Conservation (phyloP, 345 rosid genomes). For the Pistacia vera region DNA sequence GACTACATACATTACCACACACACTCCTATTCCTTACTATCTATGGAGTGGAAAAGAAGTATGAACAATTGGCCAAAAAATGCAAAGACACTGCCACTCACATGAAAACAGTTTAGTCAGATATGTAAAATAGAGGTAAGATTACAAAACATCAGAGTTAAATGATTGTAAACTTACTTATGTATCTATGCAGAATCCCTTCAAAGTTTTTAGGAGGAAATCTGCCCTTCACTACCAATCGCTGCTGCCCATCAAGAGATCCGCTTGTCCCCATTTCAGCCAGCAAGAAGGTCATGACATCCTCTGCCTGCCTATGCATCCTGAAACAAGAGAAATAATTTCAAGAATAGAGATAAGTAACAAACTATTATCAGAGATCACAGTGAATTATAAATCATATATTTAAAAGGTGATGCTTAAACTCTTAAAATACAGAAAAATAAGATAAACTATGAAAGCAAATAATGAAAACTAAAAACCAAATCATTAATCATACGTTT, state of each 20-base stretch:
- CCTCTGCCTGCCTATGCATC: conserved; percentile 51
- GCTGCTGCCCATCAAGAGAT: conserved; percentile 45
- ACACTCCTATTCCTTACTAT: too few species aligned
- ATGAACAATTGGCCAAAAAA: too few species aligned
- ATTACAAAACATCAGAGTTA: not conserved
- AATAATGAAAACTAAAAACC: not conserved
- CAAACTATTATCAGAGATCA: not conserved
- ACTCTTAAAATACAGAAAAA: not conserved
- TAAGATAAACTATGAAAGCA: too few species aligned
- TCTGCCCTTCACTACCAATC: conserved; percentile 44
- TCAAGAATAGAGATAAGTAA: not conserved
- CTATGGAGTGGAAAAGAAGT: too few species aligned
- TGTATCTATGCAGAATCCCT: conserved; percentile 42
- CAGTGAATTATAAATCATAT: not conserved
- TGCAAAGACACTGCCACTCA: too few species aligned
- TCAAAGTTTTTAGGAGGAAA: conserved; percentile 46
- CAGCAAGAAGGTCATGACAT: conserved; percentile 48
- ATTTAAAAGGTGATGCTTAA: too few species aligned
- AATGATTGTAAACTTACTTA: conserved; percentile 29
- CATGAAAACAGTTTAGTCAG: too few species aligned
- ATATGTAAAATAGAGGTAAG: too few species aligned
- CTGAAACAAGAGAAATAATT: conserved; percentile 22
- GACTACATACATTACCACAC: too few species aligned
- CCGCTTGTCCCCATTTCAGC: conserved; percentile 51
- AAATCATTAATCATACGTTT: conserved; percentile 49